Percentiles rank a stretch among this genome's conserved stretches.
These are phyloP conservation scores for Suhomyces canberraensis DNA, from an alignment of 805 yeast genomes.

Conservation along the genomic window DNA sequence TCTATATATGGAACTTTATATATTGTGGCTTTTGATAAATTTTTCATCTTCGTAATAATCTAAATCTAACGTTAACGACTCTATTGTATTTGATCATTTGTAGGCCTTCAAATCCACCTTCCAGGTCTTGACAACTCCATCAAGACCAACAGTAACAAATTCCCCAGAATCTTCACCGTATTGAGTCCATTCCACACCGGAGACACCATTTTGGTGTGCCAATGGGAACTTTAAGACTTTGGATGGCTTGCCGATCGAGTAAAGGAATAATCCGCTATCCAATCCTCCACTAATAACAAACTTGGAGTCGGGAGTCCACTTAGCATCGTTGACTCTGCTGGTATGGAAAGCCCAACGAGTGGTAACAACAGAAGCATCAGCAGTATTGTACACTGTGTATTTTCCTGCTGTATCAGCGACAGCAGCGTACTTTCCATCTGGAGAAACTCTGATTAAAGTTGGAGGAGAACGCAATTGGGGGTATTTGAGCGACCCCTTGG, in stretches of 20 bases:
- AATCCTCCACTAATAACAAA: constrained; percentile 75
- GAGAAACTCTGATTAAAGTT: constrained; percentile 64
- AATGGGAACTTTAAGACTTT: constrained; percentile 70
- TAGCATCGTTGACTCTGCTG: constrained; percentile 69
- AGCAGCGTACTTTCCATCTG: constrained; percentile 65
- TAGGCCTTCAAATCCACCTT: constrained; percentile 26
- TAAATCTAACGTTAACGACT: not conserved
- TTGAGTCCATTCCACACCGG: constrained; percentile 66
- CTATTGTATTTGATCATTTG: not conserved
- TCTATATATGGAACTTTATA: too few relatives aligned
- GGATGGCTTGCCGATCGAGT: constrained; percentile 75
- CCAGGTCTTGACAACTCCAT: constrained; percentile 82
- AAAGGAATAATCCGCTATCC: constrained; percentile 78
- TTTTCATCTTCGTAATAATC: too few relatives aligned
- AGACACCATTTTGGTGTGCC: constrained; percentile 88
- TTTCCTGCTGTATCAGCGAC: constrained; percentile 88
- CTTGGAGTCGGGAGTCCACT: constrained; percentile 76
- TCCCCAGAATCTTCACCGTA: constrained; percentile 32
- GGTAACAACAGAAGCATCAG: constrained; percentile 58
- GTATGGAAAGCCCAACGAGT: constrained; percentile 97
- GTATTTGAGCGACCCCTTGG: constrained; percentile 32
- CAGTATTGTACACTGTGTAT: constrained; percentile 63
- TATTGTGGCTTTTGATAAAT: too few relatives aligned
- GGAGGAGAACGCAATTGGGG: constrained; percentile 59
- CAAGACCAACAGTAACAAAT: constrained; percentile 73